These are phyloP conservation scores for Linnemannia zychae DNA, from an alignment of 192 early-diverging fungal genomes.

Conservation along the genomic window DNA sequence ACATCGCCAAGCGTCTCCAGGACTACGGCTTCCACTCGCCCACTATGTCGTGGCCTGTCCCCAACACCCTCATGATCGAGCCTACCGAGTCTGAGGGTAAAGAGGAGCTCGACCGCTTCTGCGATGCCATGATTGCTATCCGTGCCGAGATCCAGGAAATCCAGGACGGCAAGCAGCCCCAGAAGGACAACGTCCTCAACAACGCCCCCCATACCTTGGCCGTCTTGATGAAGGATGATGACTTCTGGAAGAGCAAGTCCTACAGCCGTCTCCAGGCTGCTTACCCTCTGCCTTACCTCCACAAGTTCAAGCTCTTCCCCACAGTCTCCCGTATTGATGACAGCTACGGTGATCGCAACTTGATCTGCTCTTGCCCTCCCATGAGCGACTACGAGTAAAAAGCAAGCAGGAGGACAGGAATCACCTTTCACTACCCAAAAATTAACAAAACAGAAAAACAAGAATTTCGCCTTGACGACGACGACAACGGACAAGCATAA, in stretches of 20 bases:
- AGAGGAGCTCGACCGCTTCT: slow-evolving; percentile 96
- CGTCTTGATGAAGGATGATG: slow-evolving; percentile 77
- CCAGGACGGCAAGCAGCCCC: slow-evolving; percentile 87
- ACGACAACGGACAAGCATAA: background rate
- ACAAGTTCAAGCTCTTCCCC: slow-evolving; percentile 98
- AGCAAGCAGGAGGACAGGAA: background rate
- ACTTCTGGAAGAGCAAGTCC: slow-evolving; percentile 81
- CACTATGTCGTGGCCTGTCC: slow-evolving; percentile 99
- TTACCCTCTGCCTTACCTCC: slow-evolving; percentile 87
- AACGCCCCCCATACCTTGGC: slow-evolving; percentile 92
- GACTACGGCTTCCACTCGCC: slow-evolving; percentile 99
- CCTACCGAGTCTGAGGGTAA: slow-evolving; percentile 97
- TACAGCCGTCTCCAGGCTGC: slow-evolving; percentile 93
- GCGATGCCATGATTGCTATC: slow-evolving; percentile 97
- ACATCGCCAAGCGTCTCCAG: slow-evolving; percentile 98
- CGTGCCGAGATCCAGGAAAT: slow-evolving; percentile 93
- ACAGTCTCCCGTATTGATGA: slow-evolving; percentile 94
- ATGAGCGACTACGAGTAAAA: slow-evolving; percentile 79
- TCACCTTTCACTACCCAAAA: background rate
- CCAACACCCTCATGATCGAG: slow-evolving; percentile 99
- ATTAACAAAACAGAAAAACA: background rate
- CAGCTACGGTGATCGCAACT: slow-evolving; percentile 94
- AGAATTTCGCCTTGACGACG: background rate
- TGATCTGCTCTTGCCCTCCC: slow-evolving; percentile 97
- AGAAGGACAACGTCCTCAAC: slow-evolving; percentile 87